Evolutionary conservation across 345 rosid genomes (phyloP), one percentile per base, ranked within the genome.

Genomic region (Brassica incana): DNA sequence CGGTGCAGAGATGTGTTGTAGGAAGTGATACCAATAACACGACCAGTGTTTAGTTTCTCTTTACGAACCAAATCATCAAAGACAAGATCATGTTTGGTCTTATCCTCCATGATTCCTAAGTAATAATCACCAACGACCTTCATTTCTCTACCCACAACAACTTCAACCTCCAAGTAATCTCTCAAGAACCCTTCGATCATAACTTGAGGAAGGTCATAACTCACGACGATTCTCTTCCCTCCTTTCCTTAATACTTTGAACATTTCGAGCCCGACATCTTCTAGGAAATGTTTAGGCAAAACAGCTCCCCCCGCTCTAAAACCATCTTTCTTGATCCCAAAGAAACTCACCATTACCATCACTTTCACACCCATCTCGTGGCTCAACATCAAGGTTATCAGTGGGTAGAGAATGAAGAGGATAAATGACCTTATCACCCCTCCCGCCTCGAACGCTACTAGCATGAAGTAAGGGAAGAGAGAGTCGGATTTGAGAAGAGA

Each of bases 401-500:
- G 38, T 64, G 94, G 98, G 71, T 89, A 88, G 7, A 83, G 74
- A 71, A 88, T 74, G 43, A 92, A 71, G 8, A 94, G 90, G 14
- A 87, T 4, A 1, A 90, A 65, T 25, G 93, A 90, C 84, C 97
- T 79, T 2, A 90, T 8, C 2, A 84, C 64, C 63, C 95, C 85
- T 48, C 97, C 97, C 0, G 90, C 94, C 75, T 94, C 98, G 45
- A 88, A 89, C 30, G 96, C 92, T 45, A 90, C 97, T 6, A 90
- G 83, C 91, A 90, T 86, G 89, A 89, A 90, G 87, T 92, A 92
- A 62, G 97, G 88, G 71, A 94, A 94, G 83, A 81, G 60, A 20
- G 96, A 88, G 1, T 85, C 40, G 1, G 97, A 87, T 68, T 75
- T 92, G 72, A 87, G 69, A 33, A 90, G 81, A n/a, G 88, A 82